Evolutionary conservation across 768 basidiomycete species (phyloP).

Genomic region (Cyathus striatus): DNA sequence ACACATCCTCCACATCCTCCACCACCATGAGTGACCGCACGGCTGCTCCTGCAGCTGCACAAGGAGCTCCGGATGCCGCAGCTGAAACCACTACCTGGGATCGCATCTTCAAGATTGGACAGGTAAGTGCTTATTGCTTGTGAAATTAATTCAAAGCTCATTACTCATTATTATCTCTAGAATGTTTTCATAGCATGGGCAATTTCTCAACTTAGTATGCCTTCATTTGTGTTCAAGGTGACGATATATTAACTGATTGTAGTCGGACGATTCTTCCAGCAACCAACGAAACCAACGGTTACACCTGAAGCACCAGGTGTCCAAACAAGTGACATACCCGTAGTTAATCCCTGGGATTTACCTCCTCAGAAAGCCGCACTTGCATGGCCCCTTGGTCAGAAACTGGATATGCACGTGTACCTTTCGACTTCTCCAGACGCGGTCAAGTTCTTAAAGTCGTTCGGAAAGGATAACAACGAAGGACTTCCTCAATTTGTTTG

Average conservation of each 20-base stretch:
- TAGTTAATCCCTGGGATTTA: constrained; percentile 40
- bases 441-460: constrained; percentile 53
- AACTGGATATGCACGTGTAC: constrained; percentile 68
- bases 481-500: constrained; percentile 67
- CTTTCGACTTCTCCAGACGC: constrained; percentile 62
- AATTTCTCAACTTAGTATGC: constrained; percentile 60
- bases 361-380: constrained; percentile 50
- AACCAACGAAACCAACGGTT: constrained; percentile 19
- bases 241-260: neutral
- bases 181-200: constrained; percentile 67
- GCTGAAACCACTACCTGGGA: constrained; percentile 5
- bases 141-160: neutral
- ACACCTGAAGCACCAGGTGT: constrained; percentile 7
- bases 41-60: constrained; percentile 7
- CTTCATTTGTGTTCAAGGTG: neutral
- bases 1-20: too few species aligned
- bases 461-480: constrained; percentile 41
- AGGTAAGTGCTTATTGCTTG: constrained; percentile 14
- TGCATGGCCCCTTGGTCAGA: constrained; percentile 58
- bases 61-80: constrained; percentile 2
- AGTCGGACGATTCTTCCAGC: constrained; percentile 38
- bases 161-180: constrained; percentile 23
- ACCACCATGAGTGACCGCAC: constrained; percentile 7
- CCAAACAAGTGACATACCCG: constrained; percentile 15
- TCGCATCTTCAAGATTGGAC: constrained; percentile 14